Evolutionary conservation across 2,329 filamentous ascomycete species (phyloP).

Genomic region (Pseudogymnoascus sp.): DNA sequence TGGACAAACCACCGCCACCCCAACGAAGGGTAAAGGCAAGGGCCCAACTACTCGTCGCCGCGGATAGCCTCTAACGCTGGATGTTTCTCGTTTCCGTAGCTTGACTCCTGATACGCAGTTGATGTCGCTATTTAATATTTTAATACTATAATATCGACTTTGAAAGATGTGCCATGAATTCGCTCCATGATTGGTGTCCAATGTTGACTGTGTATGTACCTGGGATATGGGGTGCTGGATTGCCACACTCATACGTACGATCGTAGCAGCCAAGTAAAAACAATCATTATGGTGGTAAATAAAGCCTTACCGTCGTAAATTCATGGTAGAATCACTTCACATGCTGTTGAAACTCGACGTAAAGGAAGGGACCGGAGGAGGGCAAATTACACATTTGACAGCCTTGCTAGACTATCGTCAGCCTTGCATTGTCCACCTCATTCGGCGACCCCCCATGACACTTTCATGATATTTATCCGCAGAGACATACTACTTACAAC

Average conservation of each 20-base stretch:
- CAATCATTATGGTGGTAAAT: not conserved
- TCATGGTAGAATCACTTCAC: not conserved
- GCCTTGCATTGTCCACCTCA: not conserved
- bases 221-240: not conserved
- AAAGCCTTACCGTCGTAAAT: not conserved
- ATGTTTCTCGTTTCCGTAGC: not conserved
- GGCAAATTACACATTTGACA: not conserved
- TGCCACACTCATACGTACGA: not conserved
- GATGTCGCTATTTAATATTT: constrained; percentile 8
- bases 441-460: not conserved
- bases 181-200: not conserved
- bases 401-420: not conserved
- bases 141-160: constrained; percentile 8
- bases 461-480: not conserved
- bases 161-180: not conserved
- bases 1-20: not conserved
- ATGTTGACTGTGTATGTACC: no score
- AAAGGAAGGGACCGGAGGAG: not conserved
- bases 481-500: not conserved
- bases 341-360: not conserved
- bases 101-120: constrained; percentile 7
- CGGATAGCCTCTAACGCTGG: not conserved
- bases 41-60: constrained; percentile 4
- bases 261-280: not conserved
- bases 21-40: constrained; percentile 1